These are phyloP conservation scores for Sugiyamaella floridensis DNA, from an alignment of 805 yeast genomes.

Conservation along the genomic window DNA sequence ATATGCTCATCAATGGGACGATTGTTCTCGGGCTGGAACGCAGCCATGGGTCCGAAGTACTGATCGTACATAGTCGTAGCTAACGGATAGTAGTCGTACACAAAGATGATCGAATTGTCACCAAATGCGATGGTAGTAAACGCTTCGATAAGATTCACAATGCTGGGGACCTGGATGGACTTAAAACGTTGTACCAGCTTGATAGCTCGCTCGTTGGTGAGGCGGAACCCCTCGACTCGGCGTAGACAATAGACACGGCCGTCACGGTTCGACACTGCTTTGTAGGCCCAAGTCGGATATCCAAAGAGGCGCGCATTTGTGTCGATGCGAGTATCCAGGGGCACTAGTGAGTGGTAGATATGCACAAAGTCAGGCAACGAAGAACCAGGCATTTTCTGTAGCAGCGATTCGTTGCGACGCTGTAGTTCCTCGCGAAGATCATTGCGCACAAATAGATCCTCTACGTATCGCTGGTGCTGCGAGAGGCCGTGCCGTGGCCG, in stretches of 20 bases:
- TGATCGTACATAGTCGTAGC: constrained; percentile 63
- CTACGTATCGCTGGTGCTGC: constrained; percentile 65
- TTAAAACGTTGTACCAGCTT: constrained; percentile 63
- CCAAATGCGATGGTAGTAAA: constrained; percentile 85
- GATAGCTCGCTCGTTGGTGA: constrained; percentile 52
- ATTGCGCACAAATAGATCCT: constrained; percentile 64
- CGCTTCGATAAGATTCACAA: constrained; percentile 67
- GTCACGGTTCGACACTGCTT: constrained; percentile 70
- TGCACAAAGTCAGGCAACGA: constrained; percentile 71
- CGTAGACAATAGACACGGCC: constrained; percentile 74
- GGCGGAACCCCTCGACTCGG: constrained; percentile 56
- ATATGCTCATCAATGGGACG: constrained; percentile 52
- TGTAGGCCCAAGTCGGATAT: constrained; percentile 57
- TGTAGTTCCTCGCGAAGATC: constrained; percentile 65
- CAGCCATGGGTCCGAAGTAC: constrained; percentile 45
- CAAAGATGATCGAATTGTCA: constrained; percentile 64
- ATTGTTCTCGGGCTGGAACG: constrained; percentile 23
- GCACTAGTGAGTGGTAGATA: constrained; percentile 77
- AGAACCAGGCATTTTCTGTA: constrained; percentile 56
- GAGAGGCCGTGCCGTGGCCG: constrained; percentile 46
- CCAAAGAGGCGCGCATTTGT: constrained; percentile 40
- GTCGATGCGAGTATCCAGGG: constrained; percentile 53
- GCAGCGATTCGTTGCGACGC: constrained; percentile 70
- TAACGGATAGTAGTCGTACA: constrained; percentile 80
- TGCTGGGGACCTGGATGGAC: constrained; percentile 34